phyloP scores from a whole-genome alignment of 2,329 filamentous ascomycete genomes.

The Grosmannia serpens region DNA sequence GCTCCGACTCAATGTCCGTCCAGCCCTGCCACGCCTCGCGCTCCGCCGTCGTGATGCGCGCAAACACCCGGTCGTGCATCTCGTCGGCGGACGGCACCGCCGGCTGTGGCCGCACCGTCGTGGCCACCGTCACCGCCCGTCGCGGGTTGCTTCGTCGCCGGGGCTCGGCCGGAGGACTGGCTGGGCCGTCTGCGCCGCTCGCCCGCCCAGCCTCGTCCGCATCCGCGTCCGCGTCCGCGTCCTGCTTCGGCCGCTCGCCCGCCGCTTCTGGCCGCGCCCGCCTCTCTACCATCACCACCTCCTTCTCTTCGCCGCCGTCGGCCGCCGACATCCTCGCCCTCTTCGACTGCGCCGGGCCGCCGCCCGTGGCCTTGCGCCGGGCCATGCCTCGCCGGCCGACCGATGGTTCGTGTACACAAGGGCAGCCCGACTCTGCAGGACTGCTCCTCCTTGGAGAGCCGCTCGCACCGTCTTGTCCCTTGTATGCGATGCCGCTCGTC shows the following conservation, averaged over 20 bases:
- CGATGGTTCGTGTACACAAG: too few relatives aligned
- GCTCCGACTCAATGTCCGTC: slow-evolving; percentile 83
- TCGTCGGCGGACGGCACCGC: slow-evolving; percentile 7
- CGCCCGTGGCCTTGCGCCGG: not conserved
- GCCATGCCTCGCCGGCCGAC: slow-evolving; percentile 3
- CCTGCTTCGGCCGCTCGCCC: not conserved
- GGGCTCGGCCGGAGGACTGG: not conserved
- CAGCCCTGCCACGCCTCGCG: slow-evolving; percentile 57
- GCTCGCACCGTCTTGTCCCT: too few relatives aligned
- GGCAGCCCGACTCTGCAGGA: too few relatives aligned
- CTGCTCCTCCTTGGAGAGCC: too few relatives aligned
- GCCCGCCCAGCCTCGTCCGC: too few relatives aligned
- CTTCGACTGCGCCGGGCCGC: slow-evolving; percentile 4
- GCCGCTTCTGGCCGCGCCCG: not conserved
- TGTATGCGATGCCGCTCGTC: too few relatives aligned
- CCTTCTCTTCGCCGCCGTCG: not conserved
- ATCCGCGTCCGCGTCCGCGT: not conserved
- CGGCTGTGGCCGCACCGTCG: not conserved
- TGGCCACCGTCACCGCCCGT: slow-evolving; percentile 1
- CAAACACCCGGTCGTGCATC: slow-evolving; percentile 23
- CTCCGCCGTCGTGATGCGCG: slow-evolving; percentile 38
- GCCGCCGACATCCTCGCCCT: not conserved
- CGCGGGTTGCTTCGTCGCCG: not conserved
- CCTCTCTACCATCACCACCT: not conserved
- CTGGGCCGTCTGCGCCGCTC: too few relatives aligned